phyloP scores from a whole-genome alignment of 2,329 filamentous ascomycete species.

The Zasmidium angulare region DNA sequence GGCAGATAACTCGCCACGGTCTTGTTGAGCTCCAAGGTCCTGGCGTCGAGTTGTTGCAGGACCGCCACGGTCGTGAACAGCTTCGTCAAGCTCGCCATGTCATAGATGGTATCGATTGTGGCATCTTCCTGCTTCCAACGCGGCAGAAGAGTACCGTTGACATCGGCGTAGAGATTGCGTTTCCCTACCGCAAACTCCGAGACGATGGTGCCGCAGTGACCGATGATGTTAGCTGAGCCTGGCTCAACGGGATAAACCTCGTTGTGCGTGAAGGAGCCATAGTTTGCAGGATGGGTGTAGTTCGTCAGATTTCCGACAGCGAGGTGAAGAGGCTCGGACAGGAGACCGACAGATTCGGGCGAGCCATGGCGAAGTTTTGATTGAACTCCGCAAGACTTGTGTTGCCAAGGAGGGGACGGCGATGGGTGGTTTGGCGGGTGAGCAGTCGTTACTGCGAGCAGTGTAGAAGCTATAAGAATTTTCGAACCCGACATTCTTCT shows the following conservation, averaged over 20 bases:
- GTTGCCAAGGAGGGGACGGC: background rate
- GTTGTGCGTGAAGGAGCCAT: background rate
- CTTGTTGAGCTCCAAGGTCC: background rate
- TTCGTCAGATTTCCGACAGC: background rate
- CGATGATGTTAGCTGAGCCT: background rate
- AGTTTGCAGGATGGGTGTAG: background rate
- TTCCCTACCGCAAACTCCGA: background rate
- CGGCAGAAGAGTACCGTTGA: background rate
- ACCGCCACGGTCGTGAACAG: background rate
- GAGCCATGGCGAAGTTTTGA: background rate
- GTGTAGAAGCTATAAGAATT: background rate
- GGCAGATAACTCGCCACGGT: background rate
- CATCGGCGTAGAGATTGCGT: background rate
- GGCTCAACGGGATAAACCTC: background rate
- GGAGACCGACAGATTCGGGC: background rate
- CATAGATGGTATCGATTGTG: background rate
- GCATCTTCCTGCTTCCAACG: background rate
- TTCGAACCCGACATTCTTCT: background rate
- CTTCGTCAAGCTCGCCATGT: background rate
- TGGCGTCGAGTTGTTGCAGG: background rate
- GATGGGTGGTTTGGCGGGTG: background rate
- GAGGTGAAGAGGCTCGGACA: background rate
- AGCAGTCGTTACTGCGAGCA: background rate
- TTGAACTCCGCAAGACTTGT: background rate
- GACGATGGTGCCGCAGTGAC: background rate